Conservation (phyloP, 441 rosid species). For the Adansonia gregorii region DNA sequence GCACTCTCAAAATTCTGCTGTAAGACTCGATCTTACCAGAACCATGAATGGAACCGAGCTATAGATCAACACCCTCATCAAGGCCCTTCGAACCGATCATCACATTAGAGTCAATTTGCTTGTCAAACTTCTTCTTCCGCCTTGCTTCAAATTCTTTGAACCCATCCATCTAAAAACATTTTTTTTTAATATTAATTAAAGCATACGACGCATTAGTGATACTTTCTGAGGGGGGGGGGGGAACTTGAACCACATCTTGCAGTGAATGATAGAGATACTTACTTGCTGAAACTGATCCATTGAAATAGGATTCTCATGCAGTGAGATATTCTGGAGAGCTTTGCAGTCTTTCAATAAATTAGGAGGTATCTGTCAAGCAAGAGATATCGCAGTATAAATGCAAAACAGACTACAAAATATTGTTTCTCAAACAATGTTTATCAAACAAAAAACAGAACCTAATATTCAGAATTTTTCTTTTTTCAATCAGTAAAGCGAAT, state of each 20-base stretch:
- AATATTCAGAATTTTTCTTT: neutral
- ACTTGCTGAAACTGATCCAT: conserved; percentile 97
- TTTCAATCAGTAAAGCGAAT: neutral
- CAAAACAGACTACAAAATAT: neutral
- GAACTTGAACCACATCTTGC: too few relatives aligned
- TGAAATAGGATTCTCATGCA: conserved; percentile 85
- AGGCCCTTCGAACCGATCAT: conserved; percentile 93
- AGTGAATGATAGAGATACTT: conserved; percentile 27
- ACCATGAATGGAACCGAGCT: conserved; percentile 21
- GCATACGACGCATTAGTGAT: neutral
- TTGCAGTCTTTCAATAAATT: conserved; percentile 82
- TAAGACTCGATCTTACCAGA: conserved; percentile 25
- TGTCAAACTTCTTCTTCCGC: conserved; percentile 93
- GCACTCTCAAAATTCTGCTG: neutral
- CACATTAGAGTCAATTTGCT: conserved; percentile 94
- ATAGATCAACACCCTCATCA: conserved; percentile 88
- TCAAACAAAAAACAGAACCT: neutral
- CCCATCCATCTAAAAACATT: conserved; percentile 72
- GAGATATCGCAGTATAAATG: neutral
- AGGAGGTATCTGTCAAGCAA: conserved; percentile 66
- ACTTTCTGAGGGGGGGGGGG: too few relatives aligned
- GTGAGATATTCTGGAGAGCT: conserved; percentile 80
- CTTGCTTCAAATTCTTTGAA: conserved; percentile 85
- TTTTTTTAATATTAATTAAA: too few relatives aligned
- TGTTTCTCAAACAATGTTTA: neutral